Evolutionary conservation across 768 basidiomycete species (phyloP).

Genomic region (Hypsizygus marmoreus): DNA sequence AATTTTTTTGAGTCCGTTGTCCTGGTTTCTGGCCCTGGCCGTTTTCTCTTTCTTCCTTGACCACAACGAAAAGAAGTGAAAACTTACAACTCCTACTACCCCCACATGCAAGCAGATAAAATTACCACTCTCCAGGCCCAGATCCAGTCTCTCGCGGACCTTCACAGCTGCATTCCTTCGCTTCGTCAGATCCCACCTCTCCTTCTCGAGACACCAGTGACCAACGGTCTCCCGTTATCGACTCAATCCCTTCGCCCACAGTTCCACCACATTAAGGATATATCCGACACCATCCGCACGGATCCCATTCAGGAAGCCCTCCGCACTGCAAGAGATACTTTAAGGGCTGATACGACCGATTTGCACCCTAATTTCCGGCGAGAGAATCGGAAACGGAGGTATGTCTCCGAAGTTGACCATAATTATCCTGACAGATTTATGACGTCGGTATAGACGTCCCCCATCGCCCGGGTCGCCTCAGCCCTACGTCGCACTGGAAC

Average conservation of each 20-base stretch:
- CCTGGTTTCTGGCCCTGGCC: no score
- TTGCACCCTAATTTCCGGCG: slow-evolving; percentile 47
- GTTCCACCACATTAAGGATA: slow-evolving; percentile 47
- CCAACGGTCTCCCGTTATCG: slow-evolving; percentile 18
- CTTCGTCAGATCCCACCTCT: slow-evolving; percentile 48
- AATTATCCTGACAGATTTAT: no score
- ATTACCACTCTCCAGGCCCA: slow-evolving; percentile 35
- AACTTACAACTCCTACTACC: not conserved
- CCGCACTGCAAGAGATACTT: slow-evolving; percentile 53
- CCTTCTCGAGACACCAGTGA: slow-evolving; percentile 41
- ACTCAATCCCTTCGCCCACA: slow-evolving; percentile 34
- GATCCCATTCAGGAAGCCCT: slow-evolving; percentile 62
- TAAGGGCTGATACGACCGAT: slow-evolving; percentile 50
- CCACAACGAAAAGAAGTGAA: no score
- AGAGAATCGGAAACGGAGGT: slow-evolving; percentile 61
- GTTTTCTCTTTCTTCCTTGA: no score
- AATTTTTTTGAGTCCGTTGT: not conserved
- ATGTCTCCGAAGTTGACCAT: slow-evolving; percentile 22
- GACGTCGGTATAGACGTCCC: slow-evolving; percentile 41
- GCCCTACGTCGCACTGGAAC: slow-evolving; percentile 50
- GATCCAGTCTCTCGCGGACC: slow-evolving; percentile 48
- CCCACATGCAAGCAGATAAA: slow-evolving; percentile 16
- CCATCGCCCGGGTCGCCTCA: slow-evolving; percentile 63
- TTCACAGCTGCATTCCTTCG: slow-evolving; percentile 44
- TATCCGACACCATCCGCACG: slow-evolving; percentile 49